Evolutionary conservation across 176 grass and related monocot species (phyloP), one percentile per base, ranked within the genome.

Genomic region (Eragrostis nindensis): DNA sequence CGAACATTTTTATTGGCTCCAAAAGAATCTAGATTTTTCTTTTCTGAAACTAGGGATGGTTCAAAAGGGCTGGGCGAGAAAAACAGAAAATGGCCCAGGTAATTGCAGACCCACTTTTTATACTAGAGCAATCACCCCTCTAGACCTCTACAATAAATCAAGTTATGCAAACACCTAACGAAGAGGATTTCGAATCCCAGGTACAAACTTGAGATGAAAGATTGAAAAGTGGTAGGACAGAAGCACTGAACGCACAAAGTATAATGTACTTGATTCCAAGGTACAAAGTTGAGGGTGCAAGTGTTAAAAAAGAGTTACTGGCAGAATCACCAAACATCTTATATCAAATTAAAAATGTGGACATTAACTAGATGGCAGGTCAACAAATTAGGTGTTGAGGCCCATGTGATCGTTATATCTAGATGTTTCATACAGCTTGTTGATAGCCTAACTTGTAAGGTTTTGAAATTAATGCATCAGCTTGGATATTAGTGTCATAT

Each of bases 121-220:
- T 2, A 12, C 29, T 49, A 24, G 5, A 32, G 22, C 29, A 73
- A 73, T 42, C 5, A 13, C 0, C 19, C 15, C 16, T 72, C 16
- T 41, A 29, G 0, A 10, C 15, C 16, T 72, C 16, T 29, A 29
- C 30, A 69, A 63, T 11, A 45, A 39, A 40, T n/a, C 21, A 66
- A 32, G 8, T 79, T 40, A 50, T 8, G 6, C n/a, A 78, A 50
- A 40, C 30, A 22, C 3, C 3, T 49, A 65, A 45, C 44, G 64
- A 70, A 54, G 67, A 71, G 3, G 59, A 42, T 24, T 46, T 41
- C 1, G 12, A 12, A 16, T 61, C 32, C 7, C 47, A 36, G 44
- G 44, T 30, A 80, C 48, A 86, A 68, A 42, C 14, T 60, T 75
- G 62, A 30, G 68, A 24, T 48, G 40, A 48, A 42, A 61, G 29